A percentile compares a stretch with the other conserved stretches of the same genome.
Conservation (phyloP, 768 basidiomycete genomes). For the Rhodotorula sphaerocarpa region DNA sequence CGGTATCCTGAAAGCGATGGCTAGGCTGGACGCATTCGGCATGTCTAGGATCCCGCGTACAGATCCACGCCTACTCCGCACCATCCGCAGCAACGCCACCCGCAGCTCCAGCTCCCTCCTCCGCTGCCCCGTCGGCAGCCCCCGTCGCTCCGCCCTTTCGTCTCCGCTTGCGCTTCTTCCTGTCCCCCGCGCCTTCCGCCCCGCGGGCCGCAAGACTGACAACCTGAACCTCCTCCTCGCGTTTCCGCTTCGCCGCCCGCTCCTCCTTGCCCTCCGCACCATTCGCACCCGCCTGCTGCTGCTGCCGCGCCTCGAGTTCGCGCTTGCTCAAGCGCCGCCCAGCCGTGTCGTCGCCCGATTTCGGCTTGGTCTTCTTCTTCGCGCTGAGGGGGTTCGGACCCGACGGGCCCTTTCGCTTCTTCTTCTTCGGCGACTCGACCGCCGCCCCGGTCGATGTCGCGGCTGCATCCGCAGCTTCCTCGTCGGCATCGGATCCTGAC, state of each 20-base stretch:
- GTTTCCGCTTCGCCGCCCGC: slow-evolving; percentile 27
- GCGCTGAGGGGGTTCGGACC: slow-evolving; percentile 86
- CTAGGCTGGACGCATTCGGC: too few species aligned
- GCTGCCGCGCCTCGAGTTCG: background rate
- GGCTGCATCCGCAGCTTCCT: too few species aligned
- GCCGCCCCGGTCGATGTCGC: slow-evolving; percentile 13
- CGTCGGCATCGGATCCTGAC: background rate
- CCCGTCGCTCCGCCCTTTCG: slow-evolving; percentile 2
- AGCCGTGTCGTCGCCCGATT: background rate
- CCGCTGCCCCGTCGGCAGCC: slow-evolving; percentile 23
- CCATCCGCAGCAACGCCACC: slow-evolving; percentile 30
- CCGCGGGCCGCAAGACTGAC: slow-evolving; percentile 9
- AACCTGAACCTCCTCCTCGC: slow-evolving; percentile 29
- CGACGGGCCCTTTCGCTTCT: slow-evolving; percentile 54
- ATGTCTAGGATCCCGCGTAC: too few species aligned
- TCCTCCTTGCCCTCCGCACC: too few species aligned
- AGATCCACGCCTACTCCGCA: background rate
- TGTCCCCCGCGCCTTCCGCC: background rate
- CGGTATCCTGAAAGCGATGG: too few species aligned
- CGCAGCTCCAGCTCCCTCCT: background rate
- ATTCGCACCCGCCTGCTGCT: background rate
- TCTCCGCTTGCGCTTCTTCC: slow-evolving; percentile 14
- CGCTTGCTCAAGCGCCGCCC: slow-evolving; percentile 8
- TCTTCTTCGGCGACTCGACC: slow-evolving; percentile 37
- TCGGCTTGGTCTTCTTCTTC: slow-evolving; percentile 52